Conservation (phyloP, 305 asterid species). For the Ruellia speciosa region DNA sequence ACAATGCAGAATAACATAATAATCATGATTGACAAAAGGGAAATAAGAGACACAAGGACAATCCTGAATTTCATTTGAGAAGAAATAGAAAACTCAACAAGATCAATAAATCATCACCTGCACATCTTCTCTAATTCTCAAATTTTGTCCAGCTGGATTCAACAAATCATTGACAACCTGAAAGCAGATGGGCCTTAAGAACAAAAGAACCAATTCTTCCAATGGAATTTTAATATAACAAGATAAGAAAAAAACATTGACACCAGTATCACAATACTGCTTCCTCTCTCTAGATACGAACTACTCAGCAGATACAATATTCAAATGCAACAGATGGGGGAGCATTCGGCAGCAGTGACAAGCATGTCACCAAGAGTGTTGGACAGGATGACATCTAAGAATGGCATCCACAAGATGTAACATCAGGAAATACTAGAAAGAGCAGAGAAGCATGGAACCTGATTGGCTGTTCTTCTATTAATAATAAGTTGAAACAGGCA, state of each 20-base stretch:
- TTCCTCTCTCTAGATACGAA: too few relatives aligned
- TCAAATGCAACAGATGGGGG: background rate
- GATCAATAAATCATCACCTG: conserved; percentile 51
- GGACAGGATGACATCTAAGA: background rate
- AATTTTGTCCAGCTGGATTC: conserved; percentile 98
- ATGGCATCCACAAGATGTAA: background rate
- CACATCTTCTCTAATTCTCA: conserved; percentile 87
- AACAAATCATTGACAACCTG: conserved; percentile 98
- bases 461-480: conserved; percentile 1
- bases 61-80: conserved; percentile 10
- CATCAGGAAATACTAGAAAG: conserved; percentile 9
- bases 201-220: conserved; percentile 9
- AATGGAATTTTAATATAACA: conserved; percentile 5
- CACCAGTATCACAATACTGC: conserved; percentile 12
- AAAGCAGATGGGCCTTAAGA: conserved; percentile 24
- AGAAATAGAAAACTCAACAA: conserved; percentile 1
- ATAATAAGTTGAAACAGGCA: background rate
- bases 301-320: background rate
- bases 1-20: conserved; percentile 5
- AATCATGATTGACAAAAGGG: conserved; percentile 11
- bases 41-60: conserved; percentile 6
- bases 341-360: background rate
- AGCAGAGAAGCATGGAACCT: conserved; percentile 16
- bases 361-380: background rate
- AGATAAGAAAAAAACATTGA: conserved; percentile 5